These are phyloP conservation scores for Ailanthus altissimus DNA, from an alignment of 345 rosid species.

Conservation along the genomic window DNA sequence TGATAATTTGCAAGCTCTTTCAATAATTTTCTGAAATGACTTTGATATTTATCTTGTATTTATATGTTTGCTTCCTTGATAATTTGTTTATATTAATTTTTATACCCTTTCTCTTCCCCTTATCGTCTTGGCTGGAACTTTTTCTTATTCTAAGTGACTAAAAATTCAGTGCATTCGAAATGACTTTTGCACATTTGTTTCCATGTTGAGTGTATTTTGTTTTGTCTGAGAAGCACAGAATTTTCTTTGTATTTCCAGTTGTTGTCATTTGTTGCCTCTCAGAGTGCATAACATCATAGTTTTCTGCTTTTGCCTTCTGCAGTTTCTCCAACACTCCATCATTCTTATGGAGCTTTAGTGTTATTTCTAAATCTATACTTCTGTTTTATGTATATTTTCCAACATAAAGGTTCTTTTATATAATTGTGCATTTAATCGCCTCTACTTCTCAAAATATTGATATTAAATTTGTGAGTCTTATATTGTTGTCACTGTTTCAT, in stretches of 20 bases:
- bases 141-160: neutral
- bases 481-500: too few relatives aligned
- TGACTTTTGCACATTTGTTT: constrained; percentile 5
- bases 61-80: constrained; percentile 9
- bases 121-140: neutral
- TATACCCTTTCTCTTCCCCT: neutral
- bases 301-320: neutral
- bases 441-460: too few relatives aligned
- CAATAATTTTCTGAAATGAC: neutral
- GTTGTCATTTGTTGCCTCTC: neutral
- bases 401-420: neutral
- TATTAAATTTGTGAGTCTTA: too few relatives aligned
- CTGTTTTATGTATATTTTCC: neutral
- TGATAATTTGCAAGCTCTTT: neutral
- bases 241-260: neutral
- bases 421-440: neutral
- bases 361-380: neutral
- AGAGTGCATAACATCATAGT: neutral
- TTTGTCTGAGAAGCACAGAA: neutral
- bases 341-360: neutral
- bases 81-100: neutral
- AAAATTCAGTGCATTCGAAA: neutral
- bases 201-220: neutral
- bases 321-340: neutral
- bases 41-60: neutral